Evolutionary conservation across 768 basidiomycete genomes (phyloP).

Genomic region (Clitopilus passeckerianus): DNA sequence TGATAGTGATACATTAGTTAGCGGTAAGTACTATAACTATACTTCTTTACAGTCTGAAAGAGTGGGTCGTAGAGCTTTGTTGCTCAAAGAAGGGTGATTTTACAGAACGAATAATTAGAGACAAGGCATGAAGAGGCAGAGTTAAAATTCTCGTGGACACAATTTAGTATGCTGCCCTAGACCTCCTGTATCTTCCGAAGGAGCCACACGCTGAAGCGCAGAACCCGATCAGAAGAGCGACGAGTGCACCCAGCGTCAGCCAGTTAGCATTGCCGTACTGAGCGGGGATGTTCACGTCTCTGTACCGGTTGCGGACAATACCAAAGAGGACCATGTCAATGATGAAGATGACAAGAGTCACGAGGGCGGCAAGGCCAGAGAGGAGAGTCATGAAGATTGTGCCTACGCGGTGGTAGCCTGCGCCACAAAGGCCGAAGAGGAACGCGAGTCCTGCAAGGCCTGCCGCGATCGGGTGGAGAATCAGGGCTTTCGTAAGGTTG

Average conservation of each 20-base stretch:
- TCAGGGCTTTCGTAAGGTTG: conserved; percentile 68
- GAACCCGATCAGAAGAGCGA: conserved; percentile 61
- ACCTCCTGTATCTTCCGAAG: conserved; percentile 59
- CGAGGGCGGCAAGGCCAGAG: conserved; percentile 59
- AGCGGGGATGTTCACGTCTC: conserved; percentile 39
- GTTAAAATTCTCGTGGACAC: not conserved
- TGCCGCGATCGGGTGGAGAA: conserved; percentile 78
- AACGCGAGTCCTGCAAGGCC: conserved; percentile 62
- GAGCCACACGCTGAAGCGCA: conserved; percentile 62
- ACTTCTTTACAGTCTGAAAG: not conserved
- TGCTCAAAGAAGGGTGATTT: not conserved
- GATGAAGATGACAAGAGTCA: conserved; percentile 65
- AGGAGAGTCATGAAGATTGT: conserved; percentile 76
- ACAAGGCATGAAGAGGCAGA: not conserved
- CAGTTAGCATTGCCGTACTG: conserved; percentile 79
- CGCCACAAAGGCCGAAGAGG: conserved; percentile 66
- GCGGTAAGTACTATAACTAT: not conserved
- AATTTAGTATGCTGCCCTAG: conserved; percentile 19
- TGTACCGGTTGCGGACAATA: conserved; percentile 56
- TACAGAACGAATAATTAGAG: not conserved
- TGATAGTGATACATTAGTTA: not conserved
- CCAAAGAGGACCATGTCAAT: conserved; percentile 82
- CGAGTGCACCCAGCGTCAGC: conserved; percentile 72
- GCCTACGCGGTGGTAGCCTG: conserved; percentile 58
- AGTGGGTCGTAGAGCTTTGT: not conserved